Conservation (phyloP, 768 basidiomycete species). For the Tricholoma hemisulphureum region DNA sequence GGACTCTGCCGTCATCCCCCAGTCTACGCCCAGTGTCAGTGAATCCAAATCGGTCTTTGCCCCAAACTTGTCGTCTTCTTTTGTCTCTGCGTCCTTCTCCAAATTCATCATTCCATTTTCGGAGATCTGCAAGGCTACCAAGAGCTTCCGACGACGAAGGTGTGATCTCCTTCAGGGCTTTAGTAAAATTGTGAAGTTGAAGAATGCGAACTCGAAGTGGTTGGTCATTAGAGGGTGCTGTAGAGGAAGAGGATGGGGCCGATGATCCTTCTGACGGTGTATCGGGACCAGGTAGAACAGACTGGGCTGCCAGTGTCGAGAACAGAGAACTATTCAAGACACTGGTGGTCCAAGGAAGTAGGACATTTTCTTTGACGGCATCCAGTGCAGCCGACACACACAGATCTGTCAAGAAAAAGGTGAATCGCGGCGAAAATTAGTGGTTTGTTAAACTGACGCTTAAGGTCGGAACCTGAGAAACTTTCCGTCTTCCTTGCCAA, state of each 20-base stretch:
- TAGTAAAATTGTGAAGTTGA: conserved; percentile 65
- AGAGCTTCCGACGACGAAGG: conserved; percentile 84
- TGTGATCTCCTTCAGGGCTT: conserved; percentile 86
- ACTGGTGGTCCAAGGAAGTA: conserved; percentile 70
- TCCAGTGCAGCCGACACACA: conserved; percentile 92
- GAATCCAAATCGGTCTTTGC: conserved; percentile 88
- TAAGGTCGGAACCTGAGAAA: conserved; percentile 94
- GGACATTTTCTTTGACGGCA: conserved; percentile 81
- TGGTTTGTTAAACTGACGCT: conserved; percentile 60
- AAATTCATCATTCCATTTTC: conserved; percentile 93
- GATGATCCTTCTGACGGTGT: not conserved
- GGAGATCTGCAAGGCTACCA: conserved; percentile 70
- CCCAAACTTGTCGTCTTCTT: conserved; percentile 74
- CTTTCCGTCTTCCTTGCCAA: conserved; percentile 75
- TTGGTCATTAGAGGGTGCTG: conserved; percentile 1
- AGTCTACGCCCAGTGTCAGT: conserved; percentile 41
- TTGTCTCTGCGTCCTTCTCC: conserved; percentile 77
- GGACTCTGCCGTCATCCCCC: conserved; percentile 47
- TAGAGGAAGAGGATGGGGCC: conserved; percentile 2
- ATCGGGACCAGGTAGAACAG: not conserved
- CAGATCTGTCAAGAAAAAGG: conserved; percentile 55
- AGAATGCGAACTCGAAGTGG: conserved; percentile 30
- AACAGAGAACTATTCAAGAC: not conserved
- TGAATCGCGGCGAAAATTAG: conserved; percentile 7
- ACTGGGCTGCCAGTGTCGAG: not conserved